Percentiles rank a stretch among this genome's conserved stretches.
These are phyloP conservation scores for Claviceps sp. DNA, from an alignment of 2,329 filamentous ascomycete species.

Conservation along the genomic window DNA sequence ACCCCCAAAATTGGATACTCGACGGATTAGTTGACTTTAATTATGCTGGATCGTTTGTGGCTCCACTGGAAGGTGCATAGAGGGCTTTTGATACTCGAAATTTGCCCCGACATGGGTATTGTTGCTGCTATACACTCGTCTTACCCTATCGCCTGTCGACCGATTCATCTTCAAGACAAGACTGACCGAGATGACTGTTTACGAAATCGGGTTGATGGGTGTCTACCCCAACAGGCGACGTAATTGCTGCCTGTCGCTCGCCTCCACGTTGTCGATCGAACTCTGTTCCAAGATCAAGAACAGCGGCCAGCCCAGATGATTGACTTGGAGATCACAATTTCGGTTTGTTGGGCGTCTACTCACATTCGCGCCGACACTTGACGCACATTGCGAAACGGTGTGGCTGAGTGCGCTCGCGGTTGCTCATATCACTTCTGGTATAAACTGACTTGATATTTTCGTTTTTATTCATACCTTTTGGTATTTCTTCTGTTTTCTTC, in stretches of 20 bases:
- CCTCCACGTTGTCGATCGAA: neutral
- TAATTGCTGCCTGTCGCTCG: neutral
- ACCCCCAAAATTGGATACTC: constrained; percentile 86
- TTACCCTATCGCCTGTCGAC: no score
- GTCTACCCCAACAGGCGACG: no score
- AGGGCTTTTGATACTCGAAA: no score
- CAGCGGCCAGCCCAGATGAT: neutral
- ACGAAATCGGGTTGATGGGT: no score
- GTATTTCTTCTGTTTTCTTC: neutral
- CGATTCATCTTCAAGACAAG: no score
- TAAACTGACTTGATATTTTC: neutral
- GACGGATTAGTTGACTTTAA: constrained; percentile 76
- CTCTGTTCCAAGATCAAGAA: neutral
- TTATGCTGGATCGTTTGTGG: constrained; percentile 41
- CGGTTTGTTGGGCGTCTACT: neutral
- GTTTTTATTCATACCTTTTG: neutral
- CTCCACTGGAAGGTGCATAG: constrained; percentile 39
- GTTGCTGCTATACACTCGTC: no score
- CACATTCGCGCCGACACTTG: neutral
- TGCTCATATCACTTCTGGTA: neutral
- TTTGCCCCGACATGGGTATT: no score
- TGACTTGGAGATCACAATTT: neutral
- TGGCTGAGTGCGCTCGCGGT: neutral
- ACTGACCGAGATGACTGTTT: no score
- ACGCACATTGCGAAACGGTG: neutral